A percentile compares a stretch with the other conserved stretches of the same genome.
phyloP scores from a whole-genome alignment of 2,329 filamentous ascomycete genomes.

The Gaeumannomyces sp. region DNA sequence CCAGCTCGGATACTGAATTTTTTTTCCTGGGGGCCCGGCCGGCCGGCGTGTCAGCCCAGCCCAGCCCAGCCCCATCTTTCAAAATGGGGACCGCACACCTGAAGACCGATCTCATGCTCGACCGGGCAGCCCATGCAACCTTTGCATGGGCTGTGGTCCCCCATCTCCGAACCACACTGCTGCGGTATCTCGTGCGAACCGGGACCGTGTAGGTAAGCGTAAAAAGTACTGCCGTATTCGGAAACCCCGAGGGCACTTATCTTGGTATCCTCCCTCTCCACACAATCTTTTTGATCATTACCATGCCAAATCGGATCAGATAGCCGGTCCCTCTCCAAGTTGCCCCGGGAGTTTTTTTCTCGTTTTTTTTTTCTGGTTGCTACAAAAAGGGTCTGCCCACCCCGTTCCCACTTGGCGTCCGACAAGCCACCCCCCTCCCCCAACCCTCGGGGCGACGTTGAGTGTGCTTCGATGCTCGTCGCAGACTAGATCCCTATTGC shows the following conservation, averaged over 20 bases:
- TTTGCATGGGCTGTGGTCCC: background rate
- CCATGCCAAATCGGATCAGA: background rate
- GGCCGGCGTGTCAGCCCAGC: no score
- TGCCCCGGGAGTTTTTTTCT: background rate
- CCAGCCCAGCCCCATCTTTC: background rate
- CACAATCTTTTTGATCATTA: background rate
- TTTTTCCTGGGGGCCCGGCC: background rate
- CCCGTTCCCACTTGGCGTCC: background rate
- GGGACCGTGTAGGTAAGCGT: background rate
- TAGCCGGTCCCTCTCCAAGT: background rate
- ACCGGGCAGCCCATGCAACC: background rate
- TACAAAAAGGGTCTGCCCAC: conserved; percentile 1
- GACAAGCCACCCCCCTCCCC: background rate
- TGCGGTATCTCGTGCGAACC: background rate
- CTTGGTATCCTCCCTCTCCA: background rate
- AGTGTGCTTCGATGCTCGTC: background rate
- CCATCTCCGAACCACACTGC: no score
- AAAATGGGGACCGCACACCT: background rate
- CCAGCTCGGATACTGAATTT: background rate
- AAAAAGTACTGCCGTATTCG: background rate
- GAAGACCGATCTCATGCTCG: background rate
- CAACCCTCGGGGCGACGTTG: background rate
- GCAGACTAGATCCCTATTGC: background rate
- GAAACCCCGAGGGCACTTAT: background rate
- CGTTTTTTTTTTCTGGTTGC: background rate